phyloP scores from a whole-genome alignment of 2,329 filamentous ascomycete genomes.

The Hymenotorrendiella dingleyae region DNA sequence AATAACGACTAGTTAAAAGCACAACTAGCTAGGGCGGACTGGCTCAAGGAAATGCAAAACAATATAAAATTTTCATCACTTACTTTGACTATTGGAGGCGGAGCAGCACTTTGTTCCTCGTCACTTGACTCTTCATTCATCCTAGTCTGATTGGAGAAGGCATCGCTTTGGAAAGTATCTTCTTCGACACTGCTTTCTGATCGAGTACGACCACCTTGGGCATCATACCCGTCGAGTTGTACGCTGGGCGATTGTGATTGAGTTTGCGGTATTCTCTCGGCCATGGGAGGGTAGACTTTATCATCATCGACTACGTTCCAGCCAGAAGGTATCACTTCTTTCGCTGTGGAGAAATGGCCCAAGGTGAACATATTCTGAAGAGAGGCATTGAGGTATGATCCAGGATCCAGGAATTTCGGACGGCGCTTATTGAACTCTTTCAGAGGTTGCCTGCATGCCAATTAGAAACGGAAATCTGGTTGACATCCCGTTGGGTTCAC shows the following conservation, averaged over 20 bases:
- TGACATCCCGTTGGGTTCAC: neutral
- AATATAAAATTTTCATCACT: no score
- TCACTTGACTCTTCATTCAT: slow-evolving; percentile 57
- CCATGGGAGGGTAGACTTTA: slow-evolving; percentile 46
- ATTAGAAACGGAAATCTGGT: neutral
- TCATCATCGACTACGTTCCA: slow-evolving; percentile 58
- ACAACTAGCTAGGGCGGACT: no score
- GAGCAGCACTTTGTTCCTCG: slow-evolving; percentile 33
- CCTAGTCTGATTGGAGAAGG: slow-evolving; percentile 36
- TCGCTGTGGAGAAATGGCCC: slow-evolving; percentile 52
- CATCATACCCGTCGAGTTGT: slow-evolving; percentile 18
- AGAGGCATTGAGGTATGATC: slow-evolving; percentile 52
- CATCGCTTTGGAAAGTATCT: slow-evolving; percentile 18
- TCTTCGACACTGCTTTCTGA: slow-evolving; percentile 48
- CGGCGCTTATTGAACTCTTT: slow-evolving; percentile 29
- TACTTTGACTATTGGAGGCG: slow-evolving; percentile 16
- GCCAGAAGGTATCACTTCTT: slow-evolving; percentile 61
- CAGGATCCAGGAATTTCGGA: slow-evolving; percentile 48
- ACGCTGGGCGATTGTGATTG: slow-evolving; percentile 16
- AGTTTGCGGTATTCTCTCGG: slow-evolving; percentile 36
- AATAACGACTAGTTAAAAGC: no score
- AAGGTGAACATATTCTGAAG: slow-evolving; percentile 73
- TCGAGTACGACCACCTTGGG: slow-evolving; percentile 34
- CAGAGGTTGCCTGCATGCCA: slow-evolving; percentile 6
- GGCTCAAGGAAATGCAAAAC: no score